phyloP scores from a whole-genome alignment of 2,329 filamentous ascomycete species.

The Pestalotiopsis sp. region DNA sequence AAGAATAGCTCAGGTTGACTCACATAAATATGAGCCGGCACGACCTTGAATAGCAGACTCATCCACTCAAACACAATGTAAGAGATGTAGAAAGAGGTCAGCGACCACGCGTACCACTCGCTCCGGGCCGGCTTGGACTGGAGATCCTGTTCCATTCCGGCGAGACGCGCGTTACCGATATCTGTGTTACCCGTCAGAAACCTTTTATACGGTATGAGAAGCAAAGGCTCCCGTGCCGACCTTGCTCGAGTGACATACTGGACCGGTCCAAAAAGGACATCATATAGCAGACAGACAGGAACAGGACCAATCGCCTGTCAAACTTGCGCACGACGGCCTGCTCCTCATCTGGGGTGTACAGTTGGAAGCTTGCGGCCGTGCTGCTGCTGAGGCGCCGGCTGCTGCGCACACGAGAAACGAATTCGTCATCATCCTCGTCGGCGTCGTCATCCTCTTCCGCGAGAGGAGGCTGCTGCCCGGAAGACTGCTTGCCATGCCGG shows the following conservation, averaged over 20 bases:
- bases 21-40: constrained; percentile 64
- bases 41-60: constrained; percentile 61
- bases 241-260: constrained; percentile 52
- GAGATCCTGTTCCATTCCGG: constrained; percentile 65
- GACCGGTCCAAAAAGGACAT: constrained; percentile 85
- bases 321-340: constrained; percentile 71
- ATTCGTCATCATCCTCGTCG: background rate
- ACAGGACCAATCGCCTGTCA: constrained; percentile 76
- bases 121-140: constrained; percentile 48
- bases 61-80: constrained; percentile 70
- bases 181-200: constrained; percentile 39
- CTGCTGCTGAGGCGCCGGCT: constrained; percentile 22
- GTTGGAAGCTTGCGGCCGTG: constrained; percentile 25
- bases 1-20: background rate
- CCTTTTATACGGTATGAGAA: background rate
- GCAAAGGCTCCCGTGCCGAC: constrained; percentile 27
- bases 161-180: constrained; percentile 65
- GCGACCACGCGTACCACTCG: constrained; percentile 62
- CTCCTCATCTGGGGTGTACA: constrained; percentile 71
- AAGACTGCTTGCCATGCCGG: background rate
- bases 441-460: background rate
- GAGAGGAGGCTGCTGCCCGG: background rate
- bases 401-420: background rate
- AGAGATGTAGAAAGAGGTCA: constrained; percentile 64
- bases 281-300: constrained; percentile 82